Percentiles rank a stretch among this genome's conserved stretches.
These are phyloP conservation scores for Coniochaeta ligniaria DNA, from an alignment of 2,329 filamentous ascomycete species.

Conservation along the genomic window DNA sequence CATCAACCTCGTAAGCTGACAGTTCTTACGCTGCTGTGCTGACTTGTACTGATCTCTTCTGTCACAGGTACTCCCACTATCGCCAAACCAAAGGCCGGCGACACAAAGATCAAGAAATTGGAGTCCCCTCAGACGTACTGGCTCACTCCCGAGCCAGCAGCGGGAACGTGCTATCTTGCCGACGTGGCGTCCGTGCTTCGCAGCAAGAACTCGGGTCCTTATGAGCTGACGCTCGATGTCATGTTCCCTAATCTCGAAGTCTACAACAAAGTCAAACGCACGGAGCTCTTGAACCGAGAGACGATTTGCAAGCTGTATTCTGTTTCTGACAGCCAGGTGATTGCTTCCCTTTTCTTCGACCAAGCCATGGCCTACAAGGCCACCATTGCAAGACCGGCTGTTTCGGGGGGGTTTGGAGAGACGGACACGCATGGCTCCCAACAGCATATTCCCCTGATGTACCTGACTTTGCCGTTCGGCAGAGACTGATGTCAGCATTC, in stretches of 20 bases:
- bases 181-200: constrained; percentile 34
- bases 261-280: constrained; percentile 17
- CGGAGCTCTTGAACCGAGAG: constrained; percentile 25
- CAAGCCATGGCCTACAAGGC: constrained; percentile 2
- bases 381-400: not conserved
- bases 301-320: constrained; percentile 23
- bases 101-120: not conserved
- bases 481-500: no score
- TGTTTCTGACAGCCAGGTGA: not conserved
- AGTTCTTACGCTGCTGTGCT: no score
- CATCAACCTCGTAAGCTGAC: not conserved
- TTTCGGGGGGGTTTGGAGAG: not conserved
- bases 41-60: not conserved
- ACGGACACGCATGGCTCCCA: not conserved
- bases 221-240: constrained; percentile 43
- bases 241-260: constrained; percentile 31
- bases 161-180: constrained; percentile 8
- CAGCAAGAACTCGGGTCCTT: constrained; percentile 44
- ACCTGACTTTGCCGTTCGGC: not conserved
- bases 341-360: constrained; percentile 1
- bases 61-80: not conserved
- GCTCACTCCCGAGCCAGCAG: constrained; percentile 2
- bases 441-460: constrained; percentile 2
- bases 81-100: not conserved
- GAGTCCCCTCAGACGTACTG: not conserved